A percentile compares a stretch with the other conserved stretches of the same genome.
phyloP scores from a whole-genome alignment of 495 filamentous ascomycete genomes.

The Tetracladium setigerum region DNA sequence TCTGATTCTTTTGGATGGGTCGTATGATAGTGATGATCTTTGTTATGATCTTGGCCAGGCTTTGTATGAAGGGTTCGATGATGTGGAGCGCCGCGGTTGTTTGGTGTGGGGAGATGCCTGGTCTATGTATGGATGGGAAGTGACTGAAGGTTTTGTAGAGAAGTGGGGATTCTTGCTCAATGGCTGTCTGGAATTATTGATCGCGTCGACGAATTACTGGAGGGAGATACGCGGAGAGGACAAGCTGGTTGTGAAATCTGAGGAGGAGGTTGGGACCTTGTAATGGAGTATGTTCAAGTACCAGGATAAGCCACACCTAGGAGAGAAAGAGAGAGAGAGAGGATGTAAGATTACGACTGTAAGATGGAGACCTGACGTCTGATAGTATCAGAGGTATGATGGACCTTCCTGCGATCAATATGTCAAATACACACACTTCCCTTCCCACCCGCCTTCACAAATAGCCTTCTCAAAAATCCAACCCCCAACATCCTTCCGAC shows the following conservation, averaged over 20 bases:
- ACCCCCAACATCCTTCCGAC: no score
- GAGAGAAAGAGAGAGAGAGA: no score
- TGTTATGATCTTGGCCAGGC: constrained; percentile 40
- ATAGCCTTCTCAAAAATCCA: no score
- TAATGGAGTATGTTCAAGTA: no score
- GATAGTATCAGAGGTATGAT: no score
- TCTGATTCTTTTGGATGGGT: constrained; percentile 22
- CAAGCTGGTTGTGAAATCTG: constrained; percentile 34
- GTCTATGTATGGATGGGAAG: constrained; percentile 40
- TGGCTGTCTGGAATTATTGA: constrained; percentile 40
- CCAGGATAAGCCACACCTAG: no score
- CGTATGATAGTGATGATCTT: constrained; percentile 38
- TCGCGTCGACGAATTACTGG: constrained; percentile 43
- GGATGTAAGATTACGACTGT: no score
- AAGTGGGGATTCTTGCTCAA: constrained; percentile 44
- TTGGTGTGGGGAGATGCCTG: constrained; percentile 47
- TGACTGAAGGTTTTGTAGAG: constrained; percentile 39
- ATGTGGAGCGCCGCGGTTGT: constrained; percentile 28
- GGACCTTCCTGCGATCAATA: no score
- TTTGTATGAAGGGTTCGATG: constrained; percentile 27
- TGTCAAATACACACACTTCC: no score
- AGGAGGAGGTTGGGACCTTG: no score
- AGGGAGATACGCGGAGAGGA: constrained; percentile 40
- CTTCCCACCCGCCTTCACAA: no score
- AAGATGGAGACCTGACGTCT: no score